Evolutionary conservation across 306 rosid species (phyloP).

Genomic region (Pachyrhizus erosus): DNA sequence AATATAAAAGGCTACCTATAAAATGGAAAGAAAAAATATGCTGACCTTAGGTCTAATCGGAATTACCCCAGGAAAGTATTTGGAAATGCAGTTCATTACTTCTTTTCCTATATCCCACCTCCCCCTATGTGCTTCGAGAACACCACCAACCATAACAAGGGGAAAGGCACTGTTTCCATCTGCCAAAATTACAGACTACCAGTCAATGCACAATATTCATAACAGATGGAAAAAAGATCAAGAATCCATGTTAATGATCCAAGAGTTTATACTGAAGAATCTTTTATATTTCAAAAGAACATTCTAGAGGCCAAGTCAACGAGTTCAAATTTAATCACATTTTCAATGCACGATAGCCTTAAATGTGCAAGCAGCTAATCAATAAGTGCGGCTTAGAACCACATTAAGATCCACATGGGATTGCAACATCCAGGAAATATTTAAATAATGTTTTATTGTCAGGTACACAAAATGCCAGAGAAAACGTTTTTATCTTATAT

Average conservation of each 20-base stretch:
- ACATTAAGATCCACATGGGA: background rate
- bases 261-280: background rate
- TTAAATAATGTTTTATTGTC: background rate
- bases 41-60: constrained; percentile 85
- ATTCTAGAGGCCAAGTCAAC: constrained; percentile 1
- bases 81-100: constrained; percentile 69
- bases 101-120: constrained; percentile 92
- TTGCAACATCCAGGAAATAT: constrained; percentile 17
- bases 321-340: background rate
- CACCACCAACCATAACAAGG: constrained; percentile 98
- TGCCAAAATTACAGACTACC: constrained; percentile 45
- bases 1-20: background rate
- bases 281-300: constrained; percentile 4
- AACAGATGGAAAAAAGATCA: constrained; percentile 7
- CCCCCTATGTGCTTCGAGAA: constrained; percentile 85
- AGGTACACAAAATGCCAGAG: background rate
- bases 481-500: background rate
- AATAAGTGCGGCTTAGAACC: background rate
- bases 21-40: constrained; percentile 22
- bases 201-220: constrained; percentile 29
- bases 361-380: background rate
- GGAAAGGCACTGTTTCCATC: constrained; percentile 80
- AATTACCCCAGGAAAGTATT: constrained; percentile 65
- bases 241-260: background rate
- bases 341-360: background rate